Conservation (phyloP, 352 stramenopile species). For the Blastocystis sp. region DNA sequence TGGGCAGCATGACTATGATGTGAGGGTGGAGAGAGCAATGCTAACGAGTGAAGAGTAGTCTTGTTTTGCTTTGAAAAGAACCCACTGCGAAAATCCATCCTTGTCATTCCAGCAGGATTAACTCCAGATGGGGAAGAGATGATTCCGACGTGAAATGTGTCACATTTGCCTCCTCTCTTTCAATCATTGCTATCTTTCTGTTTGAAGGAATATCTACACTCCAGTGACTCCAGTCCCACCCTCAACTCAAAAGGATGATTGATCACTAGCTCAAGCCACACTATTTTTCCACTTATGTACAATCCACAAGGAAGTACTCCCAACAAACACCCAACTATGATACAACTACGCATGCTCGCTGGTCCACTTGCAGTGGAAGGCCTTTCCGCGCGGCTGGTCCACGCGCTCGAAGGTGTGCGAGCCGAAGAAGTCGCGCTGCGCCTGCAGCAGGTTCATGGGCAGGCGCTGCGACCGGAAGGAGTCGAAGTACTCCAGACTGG, state of each 20-base stretch:
- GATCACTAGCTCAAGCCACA: no score
- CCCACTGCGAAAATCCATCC: no score
- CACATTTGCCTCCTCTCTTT: no score
- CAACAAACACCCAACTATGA: background rate
- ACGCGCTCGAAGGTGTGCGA: conserved; percentile 95
- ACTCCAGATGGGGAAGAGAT: no score
- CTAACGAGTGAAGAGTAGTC: conserved; percentile 1
- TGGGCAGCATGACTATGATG: conserved; percentile 78
- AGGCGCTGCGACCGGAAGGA: conserved; percentile 89
- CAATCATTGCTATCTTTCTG: no score
- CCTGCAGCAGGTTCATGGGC: conserved; percentile 93
- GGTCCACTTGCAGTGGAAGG: conserved; percentile 95
- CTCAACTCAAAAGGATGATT: no score
- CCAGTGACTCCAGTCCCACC: no score
- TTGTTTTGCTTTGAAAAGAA: no score
- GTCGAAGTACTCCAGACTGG: conserved; percentile 95
- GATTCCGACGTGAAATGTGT: no score
- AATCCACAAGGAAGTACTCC: background rate
- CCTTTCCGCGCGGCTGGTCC: conserved; percentile 82
- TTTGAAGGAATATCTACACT: no score
- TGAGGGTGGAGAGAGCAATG: conserved; percentile 71
- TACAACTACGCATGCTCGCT: conserved; percentile 78
- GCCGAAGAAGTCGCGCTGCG: conserved; percentile 99
- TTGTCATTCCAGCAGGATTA: no score
- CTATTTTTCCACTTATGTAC: no score